Evolutionary conservation across 1,284 basidiomycete species (phyloP), one percentile per base, ranked within the genome.

Genomic region (Meira miltonrushii): DNA sequence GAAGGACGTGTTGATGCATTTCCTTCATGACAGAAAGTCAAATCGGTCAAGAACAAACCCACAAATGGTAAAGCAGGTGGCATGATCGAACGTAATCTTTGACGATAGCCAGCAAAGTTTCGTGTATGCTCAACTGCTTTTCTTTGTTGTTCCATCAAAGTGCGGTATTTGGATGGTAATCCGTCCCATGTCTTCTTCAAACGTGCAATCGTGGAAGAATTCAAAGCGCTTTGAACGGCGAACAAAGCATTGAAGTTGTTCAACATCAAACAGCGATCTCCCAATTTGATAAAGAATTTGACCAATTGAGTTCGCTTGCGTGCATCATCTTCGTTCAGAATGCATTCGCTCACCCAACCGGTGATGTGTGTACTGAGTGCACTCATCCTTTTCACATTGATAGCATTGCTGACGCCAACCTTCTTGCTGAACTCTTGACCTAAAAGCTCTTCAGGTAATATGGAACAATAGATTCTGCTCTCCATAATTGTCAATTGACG

Each of bases 11-110:
- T 84, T 8, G 88, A 87, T 8, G 91, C 87, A 78, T 97, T 97
- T 40, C 94, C 94, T 74, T 95, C 94, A 55, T 89, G 86, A 70
- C 91, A 93, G 80, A 97, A 98, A 1, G 92, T 97, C 62, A 96
- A 84, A 79, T 94, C 91, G 3, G 91, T 92, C 62, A 92, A 81
- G 78, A 91, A 91, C 21, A 92, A 81, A 47, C 90, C 90, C n/a
- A 75, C 58, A 62, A 77, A 78, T 5, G 75, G 75, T 15, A 78
- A 52, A 19, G 73, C 72, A 0, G 75, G 73, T 2, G 73, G 67
- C 3, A 62, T 46, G 9, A 68, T 67, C 21, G 51, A 44, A 37
- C 70, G 67, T 62, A 96, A 83, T 57, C 84, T 85, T 55, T 85
- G 84, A 55, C 94, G 88, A 79, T 99, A 99, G 71, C 90, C 88